These are phyloP conservation scores for Aspergillus piperis DNA, from an alignment of 2,329 filamentous ascomycete genomes.

Conservation along the genomic window DNA sequence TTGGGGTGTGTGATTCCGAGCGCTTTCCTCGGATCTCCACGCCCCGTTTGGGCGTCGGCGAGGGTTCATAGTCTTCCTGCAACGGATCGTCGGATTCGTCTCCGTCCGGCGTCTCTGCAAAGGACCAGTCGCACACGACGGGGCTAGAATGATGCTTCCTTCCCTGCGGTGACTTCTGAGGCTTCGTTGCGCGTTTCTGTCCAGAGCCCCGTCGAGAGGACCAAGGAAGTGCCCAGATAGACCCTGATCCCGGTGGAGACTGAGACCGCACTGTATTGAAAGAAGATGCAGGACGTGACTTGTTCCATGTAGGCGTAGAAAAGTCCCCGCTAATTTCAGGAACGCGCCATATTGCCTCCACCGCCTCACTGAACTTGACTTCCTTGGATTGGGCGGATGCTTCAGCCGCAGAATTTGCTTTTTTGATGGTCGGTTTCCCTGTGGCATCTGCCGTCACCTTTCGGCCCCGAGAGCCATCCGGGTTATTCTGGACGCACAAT, in stretches of 20 bases:
- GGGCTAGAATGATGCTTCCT: slow-evolving; percentile 33
- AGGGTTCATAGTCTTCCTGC: slow-evolving; percentile 36
- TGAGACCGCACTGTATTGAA: slow-evolving; percentile 22
- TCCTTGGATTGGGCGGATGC: slow-evolving; percentile 17
- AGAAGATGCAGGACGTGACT: slow-evolving; percentile 18
- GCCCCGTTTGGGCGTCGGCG: slow-evolving; percentile 30
- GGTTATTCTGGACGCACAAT: slow-evolving; percentile 17
- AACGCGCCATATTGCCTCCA: slow-evolving; percentile 33
- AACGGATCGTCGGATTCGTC: slow-evolving; percentile 48
- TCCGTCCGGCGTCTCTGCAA: slow-evolving; percentile 35
- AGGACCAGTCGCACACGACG: slow-evolving; percentile 39
- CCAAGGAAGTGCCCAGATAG: slow-evolving; percentile 41
- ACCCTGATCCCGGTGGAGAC: slow-evolving; percentile 39
- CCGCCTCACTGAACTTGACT: slow-evolving; percentile 16
- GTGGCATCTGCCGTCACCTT: slow-evolving; percentile 10
- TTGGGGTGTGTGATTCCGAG: slow-evolving; percentile 7
- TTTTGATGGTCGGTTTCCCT: slow-evolving; percentile 14
- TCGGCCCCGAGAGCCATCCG: neutral
- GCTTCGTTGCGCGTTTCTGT: slow-evolving; percentile 25
- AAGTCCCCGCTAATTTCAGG: slow-evolving; percentile 32
- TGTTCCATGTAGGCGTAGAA: slow-evolving; percentile 26
- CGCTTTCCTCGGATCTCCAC: slow-evolving; percentile 26
- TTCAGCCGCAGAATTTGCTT: slow-evolving; percentile 21
- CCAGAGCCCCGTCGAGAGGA: slow-evolving; percentile 23
- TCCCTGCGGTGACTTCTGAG: slow-evolving; percentile 19